A percentile compares a stretch with the other conserved stretches of the same genome.
These are phyloP conservation scores for Candida ortonii DNA, from an alignment of 805 yeast species.

Conservation along the genomic window DNA sequence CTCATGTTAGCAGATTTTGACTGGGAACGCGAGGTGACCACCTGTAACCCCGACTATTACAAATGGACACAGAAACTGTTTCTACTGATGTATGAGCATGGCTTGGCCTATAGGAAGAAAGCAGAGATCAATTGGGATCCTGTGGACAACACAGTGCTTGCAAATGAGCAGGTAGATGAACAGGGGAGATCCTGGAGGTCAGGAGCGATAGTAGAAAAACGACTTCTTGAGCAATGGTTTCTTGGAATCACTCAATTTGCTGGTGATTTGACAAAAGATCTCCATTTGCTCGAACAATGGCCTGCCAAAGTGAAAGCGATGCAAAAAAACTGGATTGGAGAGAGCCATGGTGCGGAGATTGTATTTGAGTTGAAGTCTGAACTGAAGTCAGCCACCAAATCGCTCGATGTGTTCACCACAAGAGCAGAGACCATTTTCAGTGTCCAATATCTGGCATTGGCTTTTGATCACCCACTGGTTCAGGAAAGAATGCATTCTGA, in stretches of 20 bases:
- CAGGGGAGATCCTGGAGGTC: constrained; percentile 95
- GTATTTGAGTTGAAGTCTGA: constrained; percentile 37
- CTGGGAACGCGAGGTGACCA: constrained; percentile 87
- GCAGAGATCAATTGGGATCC: constrained; percentile 99
- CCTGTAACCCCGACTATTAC: constrained; percentile 85
- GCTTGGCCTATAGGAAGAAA: constrained; percentile 78
- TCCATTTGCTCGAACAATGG: constrained; percentile 67
- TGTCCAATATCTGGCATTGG: constrained; percentile 78
- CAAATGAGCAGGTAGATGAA: constrained; percentile 93
- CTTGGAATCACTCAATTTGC: constrained; percentile 86
- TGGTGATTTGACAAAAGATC: constrained; percentile 59
- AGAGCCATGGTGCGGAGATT: constrained; percentile 75
- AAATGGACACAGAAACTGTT: constrained; percentile 91
- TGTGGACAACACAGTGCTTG: constrained; percentile 87
- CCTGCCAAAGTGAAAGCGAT: constrained; percentile 83
- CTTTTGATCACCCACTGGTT: constrained; percentile 67
- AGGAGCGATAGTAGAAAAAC: constrained; percentile 90
- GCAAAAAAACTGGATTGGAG: constrained; percentile 96
- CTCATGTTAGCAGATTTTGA: constrained; percentile 83
- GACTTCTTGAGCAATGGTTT: constrained; percentile 86
- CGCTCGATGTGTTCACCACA: constrained; percentile 70
- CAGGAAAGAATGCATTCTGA: constrained; percentile 37
- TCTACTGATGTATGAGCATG: constrained; percentile 64
- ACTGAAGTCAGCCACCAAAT: constrained; percentile 16
- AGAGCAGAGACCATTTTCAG: constrained; percentile 85